phyloP scores from a whole-genome alignment of 2,329 filamentous ascomycete genomes.

The Diaporthe vaccinii region DNA sequence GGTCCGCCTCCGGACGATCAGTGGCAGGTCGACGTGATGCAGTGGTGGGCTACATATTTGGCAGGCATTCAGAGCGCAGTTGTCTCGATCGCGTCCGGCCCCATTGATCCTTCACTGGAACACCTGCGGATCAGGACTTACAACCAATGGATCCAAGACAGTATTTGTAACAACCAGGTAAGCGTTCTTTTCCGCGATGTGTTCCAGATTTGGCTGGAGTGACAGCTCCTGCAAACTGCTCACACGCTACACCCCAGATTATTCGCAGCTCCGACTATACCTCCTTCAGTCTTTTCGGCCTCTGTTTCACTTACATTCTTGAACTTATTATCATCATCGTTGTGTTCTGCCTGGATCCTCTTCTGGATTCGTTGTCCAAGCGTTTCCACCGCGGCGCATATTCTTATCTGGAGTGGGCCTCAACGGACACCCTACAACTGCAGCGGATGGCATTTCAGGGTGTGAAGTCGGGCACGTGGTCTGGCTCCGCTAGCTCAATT shows the following conservation, averaged over 20 bases:
- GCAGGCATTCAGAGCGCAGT: slow-evolving; percentile 35
- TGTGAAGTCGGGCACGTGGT: neutral
- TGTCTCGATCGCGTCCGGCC: slow-evolving; percentile 32
- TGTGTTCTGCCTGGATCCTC: slow-evolving; percentile 41
- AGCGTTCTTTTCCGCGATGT: neutral
- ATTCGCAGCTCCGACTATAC: slow-evolving; percentile 43
- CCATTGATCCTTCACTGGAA: neutral
- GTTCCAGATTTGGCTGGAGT: neutral
- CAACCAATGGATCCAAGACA: neutral
- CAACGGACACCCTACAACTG: neutral
- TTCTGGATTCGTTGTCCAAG: slow-evolving; percentile 23
- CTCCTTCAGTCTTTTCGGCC: slow-evolving; percentile 48
- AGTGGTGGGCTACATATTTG: slow-evolving; percentile 37
- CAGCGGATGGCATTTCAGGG: neutral
- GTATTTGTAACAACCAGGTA: slow-evolving; percentile 8
- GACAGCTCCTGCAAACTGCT: neutral
- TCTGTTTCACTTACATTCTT: slow-evolving; percentile 43
- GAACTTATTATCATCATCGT: slow-evolving; percentile 41
- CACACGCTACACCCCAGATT: slow-evolving; percentile 41
- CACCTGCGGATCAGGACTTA: neutral
- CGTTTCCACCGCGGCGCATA: neutral
- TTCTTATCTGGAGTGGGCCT: neutral
- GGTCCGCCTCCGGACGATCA: slow-evolving; percentile 36
- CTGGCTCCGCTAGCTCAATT: neutral
- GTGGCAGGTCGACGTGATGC: slow-evolving; percentile 41